phyloP scores from a whole-genome alignment of 768 basidiomycete species.

The Panaeolus cyanescens region DNA sequence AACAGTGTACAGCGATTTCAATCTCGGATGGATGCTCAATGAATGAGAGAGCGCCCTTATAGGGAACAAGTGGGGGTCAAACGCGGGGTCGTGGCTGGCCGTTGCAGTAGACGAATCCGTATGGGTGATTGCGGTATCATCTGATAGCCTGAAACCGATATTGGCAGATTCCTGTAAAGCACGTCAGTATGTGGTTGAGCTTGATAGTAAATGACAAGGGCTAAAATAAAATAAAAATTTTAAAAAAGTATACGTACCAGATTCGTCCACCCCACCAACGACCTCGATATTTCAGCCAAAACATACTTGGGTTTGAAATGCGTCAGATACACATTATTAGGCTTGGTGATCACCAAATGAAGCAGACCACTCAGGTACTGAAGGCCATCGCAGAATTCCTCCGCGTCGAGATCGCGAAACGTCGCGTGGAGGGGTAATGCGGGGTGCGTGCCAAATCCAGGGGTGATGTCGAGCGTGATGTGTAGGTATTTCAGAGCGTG shows the following conservation, averaged over 20 bases:
- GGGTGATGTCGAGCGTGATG: constrained; percentile 35
- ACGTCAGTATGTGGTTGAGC: not conserved
- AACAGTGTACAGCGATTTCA: constrained; percentile 53
- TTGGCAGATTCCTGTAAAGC: constrained; percentile 49
- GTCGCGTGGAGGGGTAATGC: not conserved
- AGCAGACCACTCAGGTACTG: constrained; percentile 33
- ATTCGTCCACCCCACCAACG: constrained; percentile 41
- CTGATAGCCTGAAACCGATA: constrained; percentile 57
- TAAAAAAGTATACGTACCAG: constrained; percentile 42
- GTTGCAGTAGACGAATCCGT: constrained; percentile 14
- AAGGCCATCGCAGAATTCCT: constrained; percentile 44
- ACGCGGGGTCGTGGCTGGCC: not conserved
- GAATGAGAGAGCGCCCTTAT: constrained; percentile 33
- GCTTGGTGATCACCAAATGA: constrained; percentile 56
- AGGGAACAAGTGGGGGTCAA: constrained; percentile 19
- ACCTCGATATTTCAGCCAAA: constrained; percentile 45
- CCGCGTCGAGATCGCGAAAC: constrained; percentile 24
- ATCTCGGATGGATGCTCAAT: constrained; percentile 39
- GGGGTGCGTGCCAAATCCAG: constrained; percentile 6
- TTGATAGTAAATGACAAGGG: not conserved
- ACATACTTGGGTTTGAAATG: constrained; percentile 46
- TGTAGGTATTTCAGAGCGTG: constrained; percentile 31
- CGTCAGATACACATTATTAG: constrained; percentile 53
- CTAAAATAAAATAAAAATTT: constrained; percentile 1
- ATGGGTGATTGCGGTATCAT: constrained; percentile 32